Percentiles rank a stretch among this genome's conserved stretches.
Evolutionary conservation across 352 stramenopile species (phyloP).

Genomic region (Pythium periplocum): DNA sequence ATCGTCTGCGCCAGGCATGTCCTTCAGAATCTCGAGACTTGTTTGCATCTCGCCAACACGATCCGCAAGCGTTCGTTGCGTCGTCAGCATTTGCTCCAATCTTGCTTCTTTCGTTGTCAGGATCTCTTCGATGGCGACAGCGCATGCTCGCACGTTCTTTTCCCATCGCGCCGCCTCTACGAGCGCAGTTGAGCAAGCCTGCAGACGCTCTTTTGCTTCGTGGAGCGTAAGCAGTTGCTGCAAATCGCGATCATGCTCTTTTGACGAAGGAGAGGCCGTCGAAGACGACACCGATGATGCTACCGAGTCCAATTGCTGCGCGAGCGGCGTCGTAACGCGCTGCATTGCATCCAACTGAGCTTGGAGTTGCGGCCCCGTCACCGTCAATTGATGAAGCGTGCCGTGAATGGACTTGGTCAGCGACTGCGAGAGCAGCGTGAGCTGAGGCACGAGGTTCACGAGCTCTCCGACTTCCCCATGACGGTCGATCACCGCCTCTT

Average conservation of each 20-base stretch:
- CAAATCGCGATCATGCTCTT: constrained; percentile 33
- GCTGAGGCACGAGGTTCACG: constrained; percentile 40
- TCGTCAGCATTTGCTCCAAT: too few relatives aligned
- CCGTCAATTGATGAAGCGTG: constrained; percentile 54
- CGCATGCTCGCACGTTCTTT: constrained; percentile 54
- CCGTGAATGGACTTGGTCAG: constrained; percentile 48
- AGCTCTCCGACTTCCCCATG: constrained; percentile 26
- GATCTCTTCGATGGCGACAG: constrained; percentile 26
- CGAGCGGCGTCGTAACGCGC: constrained; percentile 30
- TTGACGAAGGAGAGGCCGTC: constrained; percentile 1
- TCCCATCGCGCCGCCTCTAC: constrained; percentile 63
- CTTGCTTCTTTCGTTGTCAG: too few relatives aligned
- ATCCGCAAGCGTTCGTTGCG: neutral
- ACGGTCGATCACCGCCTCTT: constrained; percentile 46
- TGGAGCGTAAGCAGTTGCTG: constrained; percentile 59
- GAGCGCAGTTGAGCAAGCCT: constrained; percentile 62
- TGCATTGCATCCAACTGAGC: constrained; percentile 47
- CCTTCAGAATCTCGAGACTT: constrained; percentile 26
- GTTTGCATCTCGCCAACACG: constrained; percentile 11
- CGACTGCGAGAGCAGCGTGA: constrained; percentile 56
- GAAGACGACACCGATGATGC: constrained; percentile 2
- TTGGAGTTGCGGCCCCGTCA: constrained; percentile 44
- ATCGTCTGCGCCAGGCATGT: constrained; percentile 56
- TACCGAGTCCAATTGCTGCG: constrained; percentile 34
- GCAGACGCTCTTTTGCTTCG: constrained; percentile 57